Conservation (phyloP, 2,329 filamentous ascomycete species). For the Penicillium sp. region DNA sequence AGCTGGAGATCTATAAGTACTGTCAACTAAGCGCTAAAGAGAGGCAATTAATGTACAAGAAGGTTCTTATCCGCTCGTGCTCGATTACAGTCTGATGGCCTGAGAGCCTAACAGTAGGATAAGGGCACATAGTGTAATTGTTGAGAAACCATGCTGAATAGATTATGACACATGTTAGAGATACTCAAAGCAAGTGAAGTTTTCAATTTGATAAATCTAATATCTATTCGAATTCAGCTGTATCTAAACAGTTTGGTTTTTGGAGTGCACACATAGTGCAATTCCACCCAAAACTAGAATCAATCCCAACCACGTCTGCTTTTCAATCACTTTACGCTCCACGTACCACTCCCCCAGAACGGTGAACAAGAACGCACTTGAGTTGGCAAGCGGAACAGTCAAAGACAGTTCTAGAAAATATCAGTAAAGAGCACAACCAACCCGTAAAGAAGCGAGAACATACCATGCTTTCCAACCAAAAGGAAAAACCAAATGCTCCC, state of each 20-base stretch:
- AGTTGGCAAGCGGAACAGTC: conserved; percentile 93
- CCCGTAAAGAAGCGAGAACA: conserved; percentile 36
- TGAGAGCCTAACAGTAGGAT: too few relatives aligned
- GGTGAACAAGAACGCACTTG: conserved; percentile 91
- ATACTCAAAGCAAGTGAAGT: too few relatives aligned
- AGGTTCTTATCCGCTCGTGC: too few relatives aligned
- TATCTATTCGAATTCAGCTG: too few relatives aligned
- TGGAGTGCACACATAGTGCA: conserved; percentile 72
- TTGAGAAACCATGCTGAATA: too few relatives aligned
- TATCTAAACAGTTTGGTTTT: conserved; percentile 27
- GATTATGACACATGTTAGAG: too few relatives aligned
- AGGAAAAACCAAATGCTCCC: conserved; percentile 97
- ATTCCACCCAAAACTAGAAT: conserved; percentile 75
- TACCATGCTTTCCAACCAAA: conserved; percentile 87
- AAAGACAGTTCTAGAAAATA: conserved; percentile 72
- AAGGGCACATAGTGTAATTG: too few relatives aligned
- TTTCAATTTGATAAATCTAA: too few relatives aligned
- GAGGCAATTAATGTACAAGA: too few relatives aligned
- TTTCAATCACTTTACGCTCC: conserved; percentile 84
- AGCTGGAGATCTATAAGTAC: too few relatives aligned
- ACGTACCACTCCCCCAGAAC: conserved; percentile 94
- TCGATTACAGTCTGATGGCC: too few relatives aligned
- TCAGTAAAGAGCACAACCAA: background rate
- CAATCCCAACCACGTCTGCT: conserved; percentile 85
- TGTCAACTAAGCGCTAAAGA: too few relatives aligned